Base-by-base conservation (phyloP, 176 grass and related monocot genomes). In the Miscanthus lutarioriparius region DNA sequence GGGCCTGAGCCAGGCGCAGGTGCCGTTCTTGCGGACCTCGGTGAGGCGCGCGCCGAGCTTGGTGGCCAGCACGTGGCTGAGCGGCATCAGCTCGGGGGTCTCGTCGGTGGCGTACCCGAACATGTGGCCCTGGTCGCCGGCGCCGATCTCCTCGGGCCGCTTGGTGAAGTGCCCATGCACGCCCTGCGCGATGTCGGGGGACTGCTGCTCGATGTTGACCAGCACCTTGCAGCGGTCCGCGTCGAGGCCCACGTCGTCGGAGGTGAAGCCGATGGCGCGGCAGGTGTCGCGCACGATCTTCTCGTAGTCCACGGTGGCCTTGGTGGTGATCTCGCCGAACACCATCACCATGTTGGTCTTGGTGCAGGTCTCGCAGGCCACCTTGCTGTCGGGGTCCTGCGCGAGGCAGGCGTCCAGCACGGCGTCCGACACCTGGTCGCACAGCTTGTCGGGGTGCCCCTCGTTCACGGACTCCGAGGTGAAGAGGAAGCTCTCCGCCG, bases 311-410 rank as follows among this genome's bases (percentile, higher is more conserved):
- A 97, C 82, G 9, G 84, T 84, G 38, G 94, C 94, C 85, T 94
- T 97, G 79, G 94, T 97, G 64, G 94, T 97, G 85, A 97, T 97
- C 85, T 97, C 94, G 3, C 94, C 94, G 19, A 96, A 96, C 23
- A 96, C 91, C 94, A 96, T 96, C 17, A 96, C 94, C 94, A 97
- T 97, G 87, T 97, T 97, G 36, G 94, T 97, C 94, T 97, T 97
- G 63, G 94, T 97, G 85, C 94, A 97, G 0, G 94, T 92, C 89
- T 97, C 94, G 73, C 94, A 97, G 39, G 91, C 91, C 0, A 92
- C 91, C 91, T 92, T 92, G 91, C 91, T 92, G 53, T 92, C 91
- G 35, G 91, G 65, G 67, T 92, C 91, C 87, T 92, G 91, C 22
- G 77, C 77, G 0, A 92, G 70, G 87, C 91, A 92, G 0, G 91